Evolutionary conservation across 306 rosid genomes (phyloP), one percentile per base, ranked within the genome.

Genomic region (Cercis canadensis): DNA sequence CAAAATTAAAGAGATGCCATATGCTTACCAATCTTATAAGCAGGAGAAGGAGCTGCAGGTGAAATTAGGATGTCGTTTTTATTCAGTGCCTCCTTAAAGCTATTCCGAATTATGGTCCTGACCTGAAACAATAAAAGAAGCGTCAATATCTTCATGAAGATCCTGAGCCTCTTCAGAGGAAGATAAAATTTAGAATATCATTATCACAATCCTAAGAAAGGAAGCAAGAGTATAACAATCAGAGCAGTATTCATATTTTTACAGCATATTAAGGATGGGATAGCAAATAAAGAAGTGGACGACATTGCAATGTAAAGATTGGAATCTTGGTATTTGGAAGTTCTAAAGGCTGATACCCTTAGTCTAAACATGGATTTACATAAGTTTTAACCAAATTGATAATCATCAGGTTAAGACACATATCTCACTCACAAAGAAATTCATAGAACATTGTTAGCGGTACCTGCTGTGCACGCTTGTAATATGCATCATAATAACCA

Each of bases 391-490:
- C 55, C 58, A 62, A 77, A 59, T 32, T 73, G 36, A 44, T 29
- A n/a, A 46, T 73, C 3, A 82, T 40, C 59, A 57, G 19, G 57
- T 62, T 41, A 57, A 46, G 46, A 63, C 8, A 24, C 49, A 50
- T 43, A 21, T 62, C 53, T 51, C 31, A 52, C 70, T 24, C 19
- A 69, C 60, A 66, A 61, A 72, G 17, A 54, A 62, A 47, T 9
- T 14, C 40, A 55, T 41, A 53, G 61, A 66, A 54, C 10, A 64
- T 67, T 62, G 34, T 33, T 54, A 31, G 76, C 5, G 47, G 51
- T 81, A 94, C 99, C 99, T 94, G 99, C 73, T 94, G 99, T 66
- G 99, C 99, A 3, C 95, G 95, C 81, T 94, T 94, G 90, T 94
- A 91, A 81, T 87, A 94, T 69, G 97, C 97, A 82, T 94, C 99